Conservation (phyloP, 805 yeast genomes). For the Candida ipomoeae region DNA sequence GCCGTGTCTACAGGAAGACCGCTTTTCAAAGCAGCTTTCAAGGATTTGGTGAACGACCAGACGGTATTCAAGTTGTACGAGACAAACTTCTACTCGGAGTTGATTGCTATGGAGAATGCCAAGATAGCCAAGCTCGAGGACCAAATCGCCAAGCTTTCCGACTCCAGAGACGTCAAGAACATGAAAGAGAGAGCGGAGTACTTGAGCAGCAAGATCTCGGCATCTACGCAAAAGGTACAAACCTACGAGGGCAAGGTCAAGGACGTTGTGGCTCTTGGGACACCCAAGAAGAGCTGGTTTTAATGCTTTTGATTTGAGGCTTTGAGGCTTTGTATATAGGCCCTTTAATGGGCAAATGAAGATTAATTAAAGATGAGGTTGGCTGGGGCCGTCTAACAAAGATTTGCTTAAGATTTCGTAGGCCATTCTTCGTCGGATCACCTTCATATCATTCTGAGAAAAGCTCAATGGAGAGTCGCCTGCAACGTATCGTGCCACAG, state of each 20-base stretch:
- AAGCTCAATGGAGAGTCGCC: slow-evolving; percentile 48
- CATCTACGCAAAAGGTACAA: slow-evolving; percentile 45
- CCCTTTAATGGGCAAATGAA: neutral
- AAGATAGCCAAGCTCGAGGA: slow-evolving; percentile 65
- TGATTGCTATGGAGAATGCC: slow-evolving; percentile 55
- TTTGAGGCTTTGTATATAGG: slow-evolving; percentile 1
- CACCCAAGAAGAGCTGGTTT: slow-evolving; percentile 11
- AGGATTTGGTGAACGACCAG: slow-evolving; percentile 54
- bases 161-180: slow-evolving; percentile 47
- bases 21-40: slow-evolving; percentile 74
- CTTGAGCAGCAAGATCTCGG: slow-evolving; percentile 61
- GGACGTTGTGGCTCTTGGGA: slow-evolving; percentile 16
- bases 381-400: slow-evolving; percentile 21
- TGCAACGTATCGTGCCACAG: slow-evolving; percentile 63
- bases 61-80: slow-evolving; percentile 60
- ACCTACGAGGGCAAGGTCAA: slow-evolving; percentile 27
- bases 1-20: slow-evolving; percentile 80
- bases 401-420: slow-evolving; percentile 45
- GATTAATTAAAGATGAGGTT: slow-evolving; percentile 9
- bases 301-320: neutral
- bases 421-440: slow-evolving; percentile 65
- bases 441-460: slow-evolving; percentile 64
- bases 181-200: slow-evolving; percentile 63
- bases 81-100: slow-evolving; percentile 50
- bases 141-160: slow-evolving; percentile 60